Percentiles rank a stretch among this genome's conserved stretches.
These are phyloP conservation scores for Diaporthe ampelina DNA, from an alignment of 2,329 filamentous ascomycete species.

Conservation along the genomic window DNA sequence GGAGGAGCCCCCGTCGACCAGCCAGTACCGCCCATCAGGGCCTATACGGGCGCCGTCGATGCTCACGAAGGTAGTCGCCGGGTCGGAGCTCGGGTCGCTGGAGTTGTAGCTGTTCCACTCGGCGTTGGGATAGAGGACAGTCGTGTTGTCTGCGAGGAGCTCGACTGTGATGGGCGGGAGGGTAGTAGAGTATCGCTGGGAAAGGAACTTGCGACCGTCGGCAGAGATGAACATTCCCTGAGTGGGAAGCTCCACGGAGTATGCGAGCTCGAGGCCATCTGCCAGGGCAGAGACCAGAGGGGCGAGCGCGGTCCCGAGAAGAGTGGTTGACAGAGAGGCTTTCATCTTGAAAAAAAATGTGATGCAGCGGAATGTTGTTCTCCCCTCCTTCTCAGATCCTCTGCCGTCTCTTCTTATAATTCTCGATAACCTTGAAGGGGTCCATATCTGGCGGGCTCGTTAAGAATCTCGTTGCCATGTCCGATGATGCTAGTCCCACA, in stretches of 20 bases:
- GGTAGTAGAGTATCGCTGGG: constrained; percentile 24
- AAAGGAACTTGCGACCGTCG: constrained; percentile 17
- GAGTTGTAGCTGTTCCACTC: constrained; percentile 50
- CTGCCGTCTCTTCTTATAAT: not conserved
- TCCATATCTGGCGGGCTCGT: not conserved
- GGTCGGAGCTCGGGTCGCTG: constrained; percentile 44
- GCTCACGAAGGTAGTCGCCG: constrained; percentile 45
- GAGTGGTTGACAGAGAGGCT: not conserved
- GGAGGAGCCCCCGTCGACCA: constrained; percentile 50
- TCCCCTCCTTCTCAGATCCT: not conserved
- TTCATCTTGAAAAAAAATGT: not conserved
- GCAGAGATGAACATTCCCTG: constrained; percentile 9
- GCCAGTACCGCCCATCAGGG: constrained; percentile 50
- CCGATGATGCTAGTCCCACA: not conserved
- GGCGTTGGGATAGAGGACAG: constrained; percentile 47
- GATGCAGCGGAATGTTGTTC: too few species aligned
- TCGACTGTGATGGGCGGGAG: constrained; percentile 26
- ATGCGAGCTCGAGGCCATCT: constrained; percentile 19
- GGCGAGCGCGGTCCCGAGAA: not conserved
- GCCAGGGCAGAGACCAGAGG: not conserved
- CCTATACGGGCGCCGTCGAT: constrained; percentile 50
- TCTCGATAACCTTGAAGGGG: fast-evolving
- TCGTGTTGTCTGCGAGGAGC: constrained; percentile 42
- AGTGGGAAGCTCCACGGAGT: not conserved
- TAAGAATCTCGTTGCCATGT: not conserved